Evolutionary conservation across 2,329 filamentous ascomycete species (phyloP), one percentile per base, ranked within the genome.

Genomic region (Didymella arachidicola): DNA sequence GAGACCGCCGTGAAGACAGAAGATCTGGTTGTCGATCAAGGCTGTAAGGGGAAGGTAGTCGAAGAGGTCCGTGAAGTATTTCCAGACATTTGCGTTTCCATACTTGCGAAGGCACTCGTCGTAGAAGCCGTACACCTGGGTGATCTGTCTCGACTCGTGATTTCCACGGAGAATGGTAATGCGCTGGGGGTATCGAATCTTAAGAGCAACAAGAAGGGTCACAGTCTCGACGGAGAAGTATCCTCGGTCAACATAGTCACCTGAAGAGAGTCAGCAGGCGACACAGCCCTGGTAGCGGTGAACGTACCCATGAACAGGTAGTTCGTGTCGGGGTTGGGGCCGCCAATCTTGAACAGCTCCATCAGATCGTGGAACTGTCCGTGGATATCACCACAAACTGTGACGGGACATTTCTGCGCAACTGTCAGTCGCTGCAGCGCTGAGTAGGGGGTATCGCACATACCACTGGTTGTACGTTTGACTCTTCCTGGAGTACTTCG

Each of bases 221-320:
- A 99, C 93, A 7, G 95, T 98, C 84, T 99, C 95, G 68, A 99
- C 93, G 27, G 93, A 97, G 83, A 98, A 99, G 84, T 97, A 99
- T 65, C 95, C 95, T 83, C 95, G 89, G 79, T 99, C 95, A 74
- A 99, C 95, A 76, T 98, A 99, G 80, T 99, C 95, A 77, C 95
- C 92, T 96, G 67, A 36, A 54, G 34, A 30, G 43, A n/a, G 60
- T 73, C 49, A 69, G 66, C 58, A 58, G 59, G 38, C 51, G 49
- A 30, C 46, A 30, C 19, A 14, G 29, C 44, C 10, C 18, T 16
- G 26, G 51, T 34, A 29, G 38, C 26, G 49, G 34, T 44, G 19
- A 39, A 52, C 65, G 48, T 47, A 95, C 92, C 93, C 93, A 99
- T 98, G 83, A 98, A 98, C 67, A 98, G 89, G 81, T 98, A 98